Evolutionary conservation across 768 basidiomycete genomes (phyloP), one percentile per base, ranked within the genome.

Genomic region (Boletus huronensis): DNA sequence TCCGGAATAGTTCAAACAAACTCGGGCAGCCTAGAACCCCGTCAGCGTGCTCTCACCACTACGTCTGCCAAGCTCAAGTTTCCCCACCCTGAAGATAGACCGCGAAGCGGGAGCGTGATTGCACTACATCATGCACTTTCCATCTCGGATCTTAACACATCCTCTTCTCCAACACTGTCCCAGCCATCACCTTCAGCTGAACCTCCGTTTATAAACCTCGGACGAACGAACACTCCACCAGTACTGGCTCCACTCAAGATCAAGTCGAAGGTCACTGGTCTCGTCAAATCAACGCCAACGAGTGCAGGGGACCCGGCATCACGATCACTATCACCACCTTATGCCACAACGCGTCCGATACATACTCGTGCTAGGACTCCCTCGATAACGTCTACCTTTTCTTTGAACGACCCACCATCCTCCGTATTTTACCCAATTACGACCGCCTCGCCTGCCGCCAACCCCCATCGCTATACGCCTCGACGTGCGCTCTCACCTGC

Each of bases 251-350:
- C 67, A n/a, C 48, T 70, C 57, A 76, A 74, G 63, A 78, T 90
- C 57, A 87, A 80, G 68, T 80, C 87, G 19, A 88, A 82, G 63
- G 75, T 88, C 25, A 79, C 85, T 0, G 68, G 72, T 35, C 57
- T 82, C 41, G 79, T 75, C 21, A 82, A 71, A 63, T 26, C 62
- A 48, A 48, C 53, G 58, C 34, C 60, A 43, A 55, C 51, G 5
- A 59, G n/a, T 31, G 32, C 41, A 6, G 58, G 29, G 17, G 64
- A 64, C n/a, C 69, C 74, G 0, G 67, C 75, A 3, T 80, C 80
- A 25, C 70, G 76, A 52, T 75, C 70, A n/a, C 25, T 61, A n/a
- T 68, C 70, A 11, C 64, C 72, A 11, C 58, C 71, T 39, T 67
- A 60, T 63, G 65, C 59, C 32, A 70, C 70, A 11, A 68, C 68